A percentile compares a stretch with the other conserved stretches of the same genome.
Evolutionary conservation across 106 monocot genomes (phyloP).

Genomic region (Apostasia ramifera): DNA sequence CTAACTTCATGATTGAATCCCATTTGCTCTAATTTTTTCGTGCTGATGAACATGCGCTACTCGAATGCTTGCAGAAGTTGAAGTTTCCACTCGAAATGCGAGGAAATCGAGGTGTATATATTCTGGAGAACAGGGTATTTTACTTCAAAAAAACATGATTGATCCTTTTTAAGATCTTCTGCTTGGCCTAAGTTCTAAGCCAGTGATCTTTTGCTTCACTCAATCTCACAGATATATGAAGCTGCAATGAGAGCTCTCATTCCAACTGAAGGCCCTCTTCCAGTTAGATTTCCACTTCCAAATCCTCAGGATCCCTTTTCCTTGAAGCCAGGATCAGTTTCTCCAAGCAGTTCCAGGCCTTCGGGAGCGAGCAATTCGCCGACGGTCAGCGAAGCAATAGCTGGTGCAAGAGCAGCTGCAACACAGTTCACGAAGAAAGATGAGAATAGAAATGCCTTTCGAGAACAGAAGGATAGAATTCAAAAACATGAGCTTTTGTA

Average conservation of each 20-base stretch:
- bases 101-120: constrained; percentile 72
- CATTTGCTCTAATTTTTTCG: too few relatives aligned
- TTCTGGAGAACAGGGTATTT: constrained; percentile 60
- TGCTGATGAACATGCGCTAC: neutral
- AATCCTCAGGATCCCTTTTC: constrained; percentile 45
- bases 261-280: constrained; percentile 43
- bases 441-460: neutral
- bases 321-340: constrained; percentile 54
- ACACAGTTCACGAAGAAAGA: constrained; percentile 56
- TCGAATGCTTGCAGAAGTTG: constrained; percentile 44
- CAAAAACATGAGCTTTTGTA: too few relatives aligned
- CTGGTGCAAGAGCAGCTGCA: constrained; percentile 61
- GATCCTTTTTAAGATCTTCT: neutral
- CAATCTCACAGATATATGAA: constrained; percentile 43
- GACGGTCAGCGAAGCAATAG: constrained; percentile 50
- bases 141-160: neutral
- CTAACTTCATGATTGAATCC: too few relatives aligned
- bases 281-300: constrained; percentile 79
- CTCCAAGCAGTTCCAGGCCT: constrained; percentile 3
- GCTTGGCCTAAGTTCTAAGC: neutral
- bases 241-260: constrained; percentile 63
- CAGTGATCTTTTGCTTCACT: neutral
- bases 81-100: constrained; percentile 80
- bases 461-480: too few relatives aligned
- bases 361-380: constrained; percentile 16